phyloP scores from a whole-genome alignment of 352 stramenopile species.

The Phytophthora pisi region DNA sequence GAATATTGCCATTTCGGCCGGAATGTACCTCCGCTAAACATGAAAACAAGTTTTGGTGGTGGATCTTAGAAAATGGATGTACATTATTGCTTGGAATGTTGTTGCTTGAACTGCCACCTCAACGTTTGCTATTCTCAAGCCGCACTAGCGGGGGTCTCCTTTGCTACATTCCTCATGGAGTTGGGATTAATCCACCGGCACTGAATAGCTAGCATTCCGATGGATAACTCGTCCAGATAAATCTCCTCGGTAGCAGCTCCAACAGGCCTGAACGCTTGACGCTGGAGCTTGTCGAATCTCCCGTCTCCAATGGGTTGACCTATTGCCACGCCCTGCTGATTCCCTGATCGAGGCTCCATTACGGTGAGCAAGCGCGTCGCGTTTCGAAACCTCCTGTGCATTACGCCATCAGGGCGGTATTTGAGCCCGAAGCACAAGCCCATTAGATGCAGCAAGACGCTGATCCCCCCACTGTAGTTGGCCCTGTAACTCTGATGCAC shows the following conservation, averaged over 20 bases:
- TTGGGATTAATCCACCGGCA: slow-evolving; percentile 32
- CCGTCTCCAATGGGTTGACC: slow-evolving; percentile 26
- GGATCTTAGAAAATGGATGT: no score
- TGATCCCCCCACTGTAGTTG: slow-evolving; percentile 15
- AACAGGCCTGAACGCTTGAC: slow-evolving; percentile 13
- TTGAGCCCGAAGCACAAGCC: slow-evolving; percentile 18
- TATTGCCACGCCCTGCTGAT: slow-evolving; percentile 9
- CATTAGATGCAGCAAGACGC: slow-evolving; percentile 18
- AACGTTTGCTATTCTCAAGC: background rate
- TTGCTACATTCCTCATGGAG: background rate
- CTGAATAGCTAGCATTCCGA: slow-evolving; percentile 16
- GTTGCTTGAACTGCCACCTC: no score
- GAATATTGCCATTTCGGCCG: slow-evolving; percentile 24
- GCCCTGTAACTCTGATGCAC: slow-evolving; percentile 8
- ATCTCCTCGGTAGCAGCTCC: background rate
- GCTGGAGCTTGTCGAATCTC: slow-evolving; percentile 23
- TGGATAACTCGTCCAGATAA: slow-evolving; percentile 20
- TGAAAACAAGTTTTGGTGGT: background rate
- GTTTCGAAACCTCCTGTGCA: slow-evolving; percentile 15
- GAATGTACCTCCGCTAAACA: slow-evolving; percentile 20
- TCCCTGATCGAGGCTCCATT: slow-evolving; percentile 12
- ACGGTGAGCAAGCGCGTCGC: slow-evolving; percentile 10
- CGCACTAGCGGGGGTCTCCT: slow-evolving; percentile 6
- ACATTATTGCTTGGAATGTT: no score
- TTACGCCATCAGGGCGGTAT: slow-evolving; percentile 10